Evolutionary conservation across 2,329 filamentous ascomycete genomes (phyloP).

Genomic region (Arthrobotrys conoides): DNA sequence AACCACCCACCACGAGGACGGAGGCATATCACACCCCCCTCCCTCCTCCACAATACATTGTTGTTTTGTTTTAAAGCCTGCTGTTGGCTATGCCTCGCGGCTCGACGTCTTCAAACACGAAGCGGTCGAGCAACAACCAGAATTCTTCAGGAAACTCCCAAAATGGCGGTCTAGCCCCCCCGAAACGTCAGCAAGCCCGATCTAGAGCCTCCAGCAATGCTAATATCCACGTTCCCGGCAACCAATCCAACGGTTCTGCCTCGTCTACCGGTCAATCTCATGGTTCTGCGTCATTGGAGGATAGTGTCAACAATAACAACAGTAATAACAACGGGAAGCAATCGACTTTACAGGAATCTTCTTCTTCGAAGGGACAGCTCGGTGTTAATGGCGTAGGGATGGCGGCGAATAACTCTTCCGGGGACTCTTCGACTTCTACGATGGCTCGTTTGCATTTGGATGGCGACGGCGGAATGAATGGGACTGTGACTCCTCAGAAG

Average conservation of each 20-base stretch:
- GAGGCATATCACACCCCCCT: not conserved
- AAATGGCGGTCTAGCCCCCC: slow-evolving; percentile 62
- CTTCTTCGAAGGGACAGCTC: slow-evolving; percentile 40
- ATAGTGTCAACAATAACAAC: slow-evolving; percentile 21
- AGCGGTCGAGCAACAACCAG: slow-evolving; percentile 62
- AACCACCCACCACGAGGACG: slow-evolving; percentile 36
- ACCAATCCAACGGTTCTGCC: slow-evolving; percentile 41
- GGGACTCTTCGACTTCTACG: slow-evolving; percentile 61
- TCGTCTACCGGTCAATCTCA: slow-evolving; percentile 59
- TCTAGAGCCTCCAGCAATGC: slow-evolving; percentile 63
- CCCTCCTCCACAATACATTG: slow-evolving; percentile 28
- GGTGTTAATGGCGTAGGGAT: slow-evolving; percentile 48
- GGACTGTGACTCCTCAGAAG: slow-evolving; percentile 61
- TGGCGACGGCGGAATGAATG: slow-evolving; percentile 60
- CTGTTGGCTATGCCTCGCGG: slow-evolving; percentile 62
- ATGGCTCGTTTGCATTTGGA: slow-evolving; percentile 61
- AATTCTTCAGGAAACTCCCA: slow-evolving; percentile 53
- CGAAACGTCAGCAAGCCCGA: slow-evolving; percentile 63
- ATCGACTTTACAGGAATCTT: slow-evolving; percentile 39
- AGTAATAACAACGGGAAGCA: slow-evolving; percentile 9
- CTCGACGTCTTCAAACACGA: slow-evolving; percentile 64
- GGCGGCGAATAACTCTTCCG: slow-evolving; percentile 51
- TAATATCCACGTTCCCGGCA: slow-evolving; percentile 43
- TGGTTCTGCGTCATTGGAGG: slow-evolving; percentile 53
- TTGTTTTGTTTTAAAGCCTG: slow-evolving; percentile 29